Percentiles rank a stretch among this genome's conserved stretches.
Evolutionary conservation across 2,329 filamentous ascomycete genomes (phyloP).

Genomic region (Chaetomiaceae sp.): DNA sequence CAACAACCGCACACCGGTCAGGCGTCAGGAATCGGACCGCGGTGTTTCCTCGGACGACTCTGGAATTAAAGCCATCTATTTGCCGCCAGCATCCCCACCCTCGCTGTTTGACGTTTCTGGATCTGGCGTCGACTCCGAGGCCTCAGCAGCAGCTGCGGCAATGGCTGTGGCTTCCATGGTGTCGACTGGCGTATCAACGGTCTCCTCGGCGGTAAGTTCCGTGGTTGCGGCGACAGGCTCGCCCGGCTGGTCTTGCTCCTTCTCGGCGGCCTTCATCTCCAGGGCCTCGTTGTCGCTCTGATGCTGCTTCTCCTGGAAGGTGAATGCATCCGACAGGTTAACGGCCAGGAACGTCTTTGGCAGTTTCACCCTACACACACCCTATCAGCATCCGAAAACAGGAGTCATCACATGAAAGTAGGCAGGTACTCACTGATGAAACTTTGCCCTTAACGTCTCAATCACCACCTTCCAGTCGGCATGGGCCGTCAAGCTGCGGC

Average conservation of each 20-base stretch:
- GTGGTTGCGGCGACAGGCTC: not conserved
- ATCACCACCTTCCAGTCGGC: conserved; percentile 97
- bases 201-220: not conserved
- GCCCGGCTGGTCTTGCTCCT: not conserved
- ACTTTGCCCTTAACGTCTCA: conserved; percentile 89
- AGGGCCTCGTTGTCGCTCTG: conserved; percentile 40
- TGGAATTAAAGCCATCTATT: not conserved
- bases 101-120: not conserved
- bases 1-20: not conserved
- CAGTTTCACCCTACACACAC: conserved; percentile 53
- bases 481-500: conserved; percentile 84
- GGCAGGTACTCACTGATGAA: conserved; percentile 70
- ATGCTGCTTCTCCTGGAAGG: conserved; percentile 51
- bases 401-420: not conserved
- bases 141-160: not conserved
- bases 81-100: not conserved
- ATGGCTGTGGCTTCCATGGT: not conserved
- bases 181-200: not conserved
- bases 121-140: not conserved
- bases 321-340: conserved; percentile 60
- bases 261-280: conserved; percentile 42
- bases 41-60: not conserved
- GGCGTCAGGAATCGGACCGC: not conserved
- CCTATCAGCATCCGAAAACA: conserved; percentile 1
- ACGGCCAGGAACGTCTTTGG: conserved; percentile 63